A percentile compares a stretch with the other conserved stretches of the same genome.
These are phyloP conservation scores for Rhododendron ovatum DNA, from an alignment of 148 eudicot genomes.

Conservation along the genomic window DNA sequence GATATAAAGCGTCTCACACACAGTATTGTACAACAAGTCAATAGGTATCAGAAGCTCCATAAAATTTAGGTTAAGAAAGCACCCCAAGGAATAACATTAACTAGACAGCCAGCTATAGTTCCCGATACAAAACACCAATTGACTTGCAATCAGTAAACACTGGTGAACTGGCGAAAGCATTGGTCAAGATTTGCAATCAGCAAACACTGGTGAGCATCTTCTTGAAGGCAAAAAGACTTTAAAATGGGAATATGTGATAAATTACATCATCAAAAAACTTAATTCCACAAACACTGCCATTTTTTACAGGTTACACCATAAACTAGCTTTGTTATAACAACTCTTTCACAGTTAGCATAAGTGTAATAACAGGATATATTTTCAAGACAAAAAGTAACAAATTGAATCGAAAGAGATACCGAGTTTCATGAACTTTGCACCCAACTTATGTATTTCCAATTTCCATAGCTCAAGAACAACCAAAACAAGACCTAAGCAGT, in stretches of 20 bases:
- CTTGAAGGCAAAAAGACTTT: not conserved
- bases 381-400: not conserved
- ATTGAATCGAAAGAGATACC: not conserved
- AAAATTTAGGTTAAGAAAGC: not conserved
- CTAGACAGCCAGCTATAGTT: not conserved
- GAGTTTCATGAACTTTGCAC: not conserved
- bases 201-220: not conserved
- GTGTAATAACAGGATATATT: not conserved
- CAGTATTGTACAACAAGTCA: not conserved
- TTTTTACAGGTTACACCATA: not conserved
- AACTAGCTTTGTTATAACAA: not conserved
- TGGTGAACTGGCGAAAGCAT: not conserved
- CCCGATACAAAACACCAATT: not conserved
- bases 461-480: not conserved
- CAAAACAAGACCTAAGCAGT: not conserved
- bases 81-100: not conserved
- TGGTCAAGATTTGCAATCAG: not conserved
- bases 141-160: not conserved
- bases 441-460: not conserved
- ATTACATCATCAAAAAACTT: not conserved
- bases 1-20: not conserved
- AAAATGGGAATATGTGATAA: not conserved
- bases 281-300: not conserved
- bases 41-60: not conserved
- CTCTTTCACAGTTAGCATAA: not conserved